phyloP scores from a whole-genome alignment of 306 rosid genomes.

The Cucurbita pepo region DNA sequence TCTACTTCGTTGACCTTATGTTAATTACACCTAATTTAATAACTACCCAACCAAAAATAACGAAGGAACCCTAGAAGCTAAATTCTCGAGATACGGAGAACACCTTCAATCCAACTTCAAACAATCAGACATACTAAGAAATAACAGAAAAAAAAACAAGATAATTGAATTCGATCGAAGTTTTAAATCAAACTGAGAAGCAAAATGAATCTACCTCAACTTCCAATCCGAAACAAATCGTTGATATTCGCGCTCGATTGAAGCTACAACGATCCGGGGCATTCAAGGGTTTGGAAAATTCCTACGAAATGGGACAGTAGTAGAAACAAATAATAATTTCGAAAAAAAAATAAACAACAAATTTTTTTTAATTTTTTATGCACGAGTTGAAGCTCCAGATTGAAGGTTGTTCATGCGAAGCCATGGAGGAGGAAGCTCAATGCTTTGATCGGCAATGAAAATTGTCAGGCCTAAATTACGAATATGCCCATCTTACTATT shows the following conservation, averaged over 20 bases:
- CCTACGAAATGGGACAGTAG: constrained; percentile 16
- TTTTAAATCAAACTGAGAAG: background rate
- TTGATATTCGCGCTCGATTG: background rate
- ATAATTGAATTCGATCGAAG: background rate
- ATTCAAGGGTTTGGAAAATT: constrained; percentile 10
- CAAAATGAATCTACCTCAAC: constrained; percentile 6
- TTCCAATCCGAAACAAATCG: background rate
- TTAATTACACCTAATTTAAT: background rate
- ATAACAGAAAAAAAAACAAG: background rate
- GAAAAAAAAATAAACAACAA: background rate
- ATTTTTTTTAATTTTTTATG: background rate
- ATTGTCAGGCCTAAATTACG: constrained; percentile 25
- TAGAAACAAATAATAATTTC: background rate
- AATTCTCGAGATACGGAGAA: constrained; percentile 8
- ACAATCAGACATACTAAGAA: background rate
- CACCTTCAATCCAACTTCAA: constrained; percentile 4
- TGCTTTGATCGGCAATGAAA: constrained; percentile 76
- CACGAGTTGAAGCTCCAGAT: constrained; percentile 49
- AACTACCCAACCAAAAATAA: background rate
- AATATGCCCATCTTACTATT: constrained; percentile 21
- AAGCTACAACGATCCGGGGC: constrained; percentile 10
- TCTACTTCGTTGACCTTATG: constrained; percentile 4
- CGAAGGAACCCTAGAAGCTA: constrained; percentile 40
- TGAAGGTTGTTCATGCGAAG: constrained; percentile 47
- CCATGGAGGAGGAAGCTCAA: constrained; percentile 67